Base-by-base conservation (phyloP, 1,284 basidiomycete genomes). In the Naganishia cerealis region DNA sequence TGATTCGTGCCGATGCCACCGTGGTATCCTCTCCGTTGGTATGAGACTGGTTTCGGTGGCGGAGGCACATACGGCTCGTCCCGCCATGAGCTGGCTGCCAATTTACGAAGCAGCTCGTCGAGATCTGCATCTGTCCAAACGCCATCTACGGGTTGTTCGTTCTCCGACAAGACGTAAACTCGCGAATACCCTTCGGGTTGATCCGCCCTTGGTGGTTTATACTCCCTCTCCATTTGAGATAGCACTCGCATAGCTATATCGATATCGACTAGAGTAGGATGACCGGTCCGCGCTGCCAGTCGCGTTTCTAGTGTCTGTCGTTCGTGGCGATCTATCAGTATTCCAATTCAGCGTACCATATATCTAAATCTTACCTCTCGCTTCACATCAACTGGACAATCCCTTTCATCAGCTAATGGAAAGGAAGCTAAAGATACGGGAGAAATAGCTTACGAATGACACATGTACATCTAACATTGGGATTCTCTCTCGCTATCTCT, bases 201-300 rank as follows among this genome's bases (percentile, higher is more conserved):
- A 18, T 68, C 50, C 0, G 67, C 63, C 0, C 39, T 62, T 0
- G 80, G 80, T 12, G 75, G 75, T 21, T 59, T 56, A 46, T 73
- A 77, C 2, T 67, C 61, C 12, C 67, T 57, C 18, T 61, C 46
- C 79, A 80, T 80, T 57, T 76, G 73, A 0, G 58, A 63, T 3
- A 81, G 70, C 2, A 80, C 79, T 7, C 71, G 59, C 18, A 78
- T 65, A 2, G 76, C 80, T 10, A 73, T 74, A 29, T 73, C 73
- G 2, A 73, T 53, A 58, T 76, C 76, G 9, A 72, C 71, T 16
- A 81, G 74, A 7, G 78, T 81, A 1, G 80, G 80, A 63, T 81
- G 80, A 21, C 55, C 70, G 0, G 70, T 68, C 2, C 80, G 74
- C 0, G 36, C 16, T 18, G 42, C 18, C 4, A 81, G 72, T 10